Conservation (phyloP, 2,329 filamentous ascomycete genomes). For the Talaromyces sp. region DNA sequence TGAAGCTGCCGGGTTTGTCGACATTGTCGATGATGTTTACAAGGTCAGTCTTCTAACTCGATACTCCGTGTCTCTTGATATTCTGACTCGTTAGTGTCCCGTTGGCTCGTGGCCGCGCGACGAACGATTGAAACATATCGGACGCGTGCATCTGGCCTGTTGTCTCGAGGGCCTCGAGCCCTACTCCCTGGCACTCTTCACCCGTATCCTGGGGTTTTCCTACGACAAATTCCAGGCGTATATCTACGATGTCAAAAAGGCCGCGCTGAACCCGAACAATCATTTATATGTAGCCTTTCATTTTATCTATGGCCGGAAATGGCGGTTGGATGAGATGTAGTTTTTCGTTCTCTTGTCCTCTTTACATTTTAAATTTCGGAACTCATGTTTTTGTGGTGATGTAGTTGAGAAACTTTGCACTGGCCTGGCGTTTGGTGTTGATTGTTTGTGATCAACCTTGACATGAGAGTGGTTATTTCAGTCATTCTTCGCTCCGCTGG, state of each 20-base stretch:
- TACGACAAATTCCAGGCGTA: conserved; percentile 11
- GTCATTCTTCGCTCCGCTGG: background rate
- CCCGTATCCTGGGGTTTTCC: conserved; percentile 16
- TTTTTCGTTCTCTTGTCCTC: background rate
- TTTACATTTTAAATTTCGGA: no score
- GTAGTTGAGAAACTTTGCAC: no score
- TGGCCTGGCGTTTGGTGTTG: no score
- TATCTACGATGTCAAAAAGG: background rate
- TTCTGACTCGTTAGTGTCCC: conserved; percentile 5
- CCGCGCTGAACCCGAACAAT: background rate
- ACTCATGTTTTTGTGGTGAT: no score
- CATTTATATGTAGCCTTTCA: background rate
- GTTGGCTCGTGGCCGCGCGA: conserved; percentile 12
- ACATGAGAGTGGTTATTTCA: background rate
- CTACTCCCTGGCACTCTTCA: conserved; percentile 19
- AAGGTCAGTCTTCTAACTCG: conserved; percentile 1
- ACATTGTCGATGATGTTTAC: conserved; percentile 13
- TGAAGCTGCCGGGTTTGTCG: conserved; percentile 14
- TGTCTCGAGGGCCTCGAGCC: conserved; percentile 16
- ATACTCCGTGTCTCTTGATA: background rate
- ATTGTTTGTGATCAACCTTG: background rate
- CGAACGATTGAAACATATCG: conserved; percentile 11
- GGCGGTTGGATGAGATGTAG: background rate
- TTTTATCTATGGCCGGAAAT: conserved; percentile 1
- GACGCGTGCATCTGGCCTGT: conserved; percentile 11